These are phyloP conservation scores for Aaosphaeria pasadenensis DNA, from an alignment of 2,329 filamentous ascomycete species.

Conservation along the genomic window DNA sequence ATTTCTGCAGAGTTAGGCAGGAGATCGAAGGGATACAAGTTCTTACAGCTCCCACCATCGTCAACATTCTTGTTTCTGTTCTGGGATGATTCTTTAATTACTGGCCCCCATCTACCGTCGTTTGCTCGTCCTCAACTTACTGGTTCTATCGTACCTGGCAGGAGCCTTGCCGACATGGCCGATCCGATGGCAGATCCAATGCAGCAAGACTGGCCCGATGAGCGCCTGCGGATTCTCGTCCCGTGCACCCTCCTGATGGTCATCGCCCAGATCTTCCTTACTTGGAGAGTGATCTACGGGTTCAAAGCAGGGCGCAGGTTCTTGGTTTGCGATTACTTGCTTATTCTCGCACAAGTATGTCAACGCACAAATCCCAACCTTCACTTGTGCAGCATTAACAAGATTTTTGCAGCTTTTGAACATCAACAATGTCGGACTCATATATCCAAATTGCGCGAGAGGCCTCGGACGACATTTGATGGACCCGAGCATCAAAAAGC, in stretches of 20 bases:
- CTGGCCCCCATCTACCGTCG: no score
- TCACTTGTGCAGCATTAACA: background rate
- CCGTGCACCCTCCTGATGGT: conserved; percentile 19
- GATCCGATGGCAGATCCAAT: conserved; percentile 1
- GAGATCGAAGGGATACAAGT: no score
- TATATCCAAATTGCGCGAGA: conserved; percentile 11
- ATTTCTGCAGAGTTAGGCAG: no score
- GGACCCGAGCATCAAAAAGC: conserved; percentile 17
- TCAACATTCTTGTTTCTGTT: no score
- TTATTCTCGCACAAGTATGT: conserved; percentile 18
- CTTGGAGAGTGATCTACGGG: conserved; percentile 21
- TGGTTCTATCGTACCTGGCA: no score
- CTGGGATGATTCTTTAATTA: no score
- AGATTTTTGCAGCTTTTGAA: conserved; percentile 11
- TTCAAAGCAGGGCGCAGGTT: conserved; percentile 15
- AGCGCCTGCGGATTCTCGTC: conserved; percentile 17
- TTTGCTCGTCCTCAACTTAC: no score
- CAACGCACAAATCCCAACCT: background rate
- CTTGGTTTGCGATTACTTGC: conserved; percentile 19
- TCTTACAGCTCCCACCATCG: no score
- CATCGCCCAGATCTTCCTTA: conserved; percentile 14
- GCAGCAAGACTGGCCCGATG: conserved; percentile 19
- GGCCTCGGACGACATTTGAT: conserved; percentile 20
- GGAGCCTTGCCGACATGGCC: no score
- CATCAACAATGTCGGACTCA: conserved; percentile 11